A percentile compares a stretch with the other conserved stretches of the same genome.
These are phyloP conservation scores for Poteriospumella lacustris DNA, from an alignment of 108 stramenopile genomes.

Conservation along the genomic window DNA sequence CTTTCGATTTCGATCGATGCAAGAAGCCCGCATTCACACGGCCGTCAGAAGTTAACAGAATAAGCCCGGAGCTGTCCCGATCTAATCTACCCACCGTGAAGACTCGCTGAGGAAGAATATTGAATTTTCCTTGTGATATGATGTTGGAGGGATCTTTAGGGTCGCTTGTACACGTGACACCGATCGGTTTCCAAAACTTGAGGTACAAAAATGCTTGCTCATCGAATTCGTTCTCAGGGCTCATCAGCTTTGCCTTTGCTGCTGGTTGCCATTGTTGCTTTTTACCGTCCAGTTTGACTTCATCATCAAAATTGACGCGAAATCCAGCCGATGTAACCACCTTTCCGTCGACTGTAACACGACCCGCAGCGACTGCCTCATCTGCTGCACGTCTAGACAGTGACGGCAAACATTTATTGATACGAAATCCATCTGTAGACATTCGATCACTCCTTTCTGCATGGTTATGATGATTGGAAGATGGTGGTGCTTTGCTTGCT, in stretches of 20 bases:
- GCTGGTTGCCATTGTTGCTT: neutral
- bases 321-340: neutral
- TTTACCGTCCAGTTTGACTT: constrained; percentile 16
- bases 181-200: constrained; percentile 16
- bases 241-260: neutral
- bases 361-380: neutral
- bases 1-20: neutral
- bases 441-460: too few species aligned
- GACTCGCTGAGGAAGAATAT: constrained; percentile 4
- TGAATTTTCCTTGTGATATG: neutral
- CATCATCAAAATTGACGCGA: neutral
- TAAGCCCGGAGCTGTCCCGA: constrained; percentile 6
- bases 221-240: neutral
- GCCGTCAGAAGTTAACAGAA: constrained; percentile 16
- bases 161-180: constrained; percentile 27
- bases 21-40: constrained; percentile 14
- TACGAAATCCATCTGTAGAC: neutral
- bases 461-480: too few species aligned
- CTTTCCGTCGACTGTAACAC: constrained; percentile 1
- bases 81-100: constrained; percentile 25
- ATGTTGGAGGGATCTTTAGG: constrained; percentile 22
- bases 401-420: constrained; percentile 10
- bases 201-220: constrained; percentile 1
- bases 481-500: too few species aligned
- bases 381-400: constrained; percentile 19